Evolutionary conservation across 2,329 filamentous ascomycete species (phyloP), one percentile per base, ranked within the genome.

Genomic region (Phialophora tarda): DNA sequence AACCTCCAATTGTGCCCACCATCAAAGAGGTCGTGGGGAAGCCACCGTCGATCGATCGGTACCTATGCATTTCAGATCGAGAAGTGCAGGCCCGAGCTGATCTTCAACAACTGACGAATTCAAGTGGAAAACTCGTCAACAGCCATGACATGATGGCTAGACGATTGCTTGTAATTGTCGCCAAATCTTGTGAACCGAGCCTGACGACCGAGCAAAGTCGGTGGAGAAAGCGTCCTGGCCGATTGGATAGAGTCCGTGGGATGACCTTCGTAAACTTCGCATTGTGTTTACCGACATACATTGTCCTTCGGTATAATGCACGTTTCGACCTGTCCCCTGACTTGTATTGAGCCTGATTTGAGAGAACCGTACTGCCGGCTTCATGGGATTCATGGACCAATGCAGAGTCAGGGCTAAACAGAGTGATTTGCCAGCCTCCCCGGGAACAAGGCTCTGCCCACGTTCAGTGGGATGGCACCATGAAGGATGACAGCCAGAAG

Each of bases 391-490:
- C 5, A 44, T 21, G 34, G 30, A 4, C 48, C 12, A 32, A 26
- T 26, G 28, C 30, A 61, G 26, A 38, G 24, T 8, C 17, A 55
- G 12, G n/a, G 28, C 28, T 55, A 28, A 28, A 2, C 10, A 17
- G 48, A 53, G n/a, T 30, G 59, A 53, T 38, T 61, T 53, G 30
- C 38, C 59, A 54, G 47, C 59, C 59, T 53, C 38, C 23, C n/a
- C 23, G 6, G 7, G 55, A 58, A 24, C 4, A 28, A 30, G 47
- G 28, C 38, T 24, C 21, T 6, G 47, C 47, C 59, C 59, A 53
- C 32, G 21, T 48, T 53, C 28, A 47, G 59, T 53, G 59, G 59
- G 59, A 17, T 61, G 30, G 12, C 47, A 8, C 3, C 21, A 26
- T 24, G 28, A 59, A n/a, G 26, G 30, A 21, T 61, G 28, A 61